These are phyloP conservation scores for Neurospora sp. DNA, from an alignment of 495 filamentous ascomycete genomes.

Conservation along the genomic window DNA sequence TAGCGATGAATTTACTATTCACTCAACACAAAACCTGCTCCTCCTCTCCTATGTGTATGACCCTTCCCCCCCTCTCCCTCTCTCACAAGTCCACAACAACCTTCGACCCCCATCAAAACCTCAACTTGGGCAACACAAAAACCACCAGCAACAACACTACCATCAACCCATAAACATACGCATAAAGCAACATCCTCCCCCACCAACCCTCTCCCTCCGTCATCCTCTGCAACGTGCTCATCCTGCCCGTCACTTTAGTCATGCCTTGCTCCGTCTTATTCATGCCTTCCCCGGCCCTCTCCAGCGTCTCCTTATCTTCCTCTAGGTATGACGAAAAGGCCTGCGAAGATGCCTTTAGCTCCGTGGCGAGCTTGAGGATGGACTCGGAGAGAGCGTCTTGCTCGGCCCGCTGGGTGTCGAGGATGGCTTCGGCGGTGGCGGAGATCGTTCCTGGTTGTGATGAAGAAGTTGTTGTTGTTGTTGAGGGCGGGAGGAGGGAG, in stretches of 20 bases:
- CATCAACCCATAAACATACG: slow-evolving; percentile 70
- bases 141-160: slow-evolving; percentile 64
- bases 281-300: slow-evolving; percentile 59
- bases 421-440: slow-evolving; percentile 48
- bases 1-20: neutral
- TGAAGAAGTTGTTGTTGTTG: slow-evolving; percentile 1
- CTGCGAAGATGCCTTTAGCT: slow-evolving; percentile 65
- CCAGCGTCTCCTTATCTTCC: slow-evolving; percentile 59
- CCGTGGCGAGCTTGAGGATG: slow-evolving; percentile 63
- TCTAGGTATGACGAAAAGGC: slow-evolving; percentile 62
- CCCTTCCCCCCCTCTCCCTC: neutral
- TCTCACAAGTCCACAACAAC: neutral
- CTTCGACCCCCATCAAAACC: slow-evolving; percentile 48
- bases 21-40: neutral
- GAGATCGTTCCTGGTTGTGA: slow-evolving; percentile 12
- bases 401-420: slow-evolving; percentile 63
- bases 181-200: slow-evolving; percentile 77
- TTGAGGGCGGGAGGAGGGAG: slow-evolving; percentile 25
- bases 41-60: neutral
- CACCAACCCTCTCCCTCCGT: slow-evolving; percentile 82
- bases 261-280: slow-evolving; percentile 66
- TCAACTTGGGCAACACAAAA: slow-evolving; percentile 71
- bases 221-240: slow-evolving; percentile 64
- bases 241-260: slow-evolving; percentile 59
- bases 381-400: slow-evolving; percentile 78